A percentile compares a stretch with the other conserved stretches of the same genome.
Evolutionary conservation across 345 rosid species (phyloP).

Genomic region (Pugionium cornutum): DNA sequence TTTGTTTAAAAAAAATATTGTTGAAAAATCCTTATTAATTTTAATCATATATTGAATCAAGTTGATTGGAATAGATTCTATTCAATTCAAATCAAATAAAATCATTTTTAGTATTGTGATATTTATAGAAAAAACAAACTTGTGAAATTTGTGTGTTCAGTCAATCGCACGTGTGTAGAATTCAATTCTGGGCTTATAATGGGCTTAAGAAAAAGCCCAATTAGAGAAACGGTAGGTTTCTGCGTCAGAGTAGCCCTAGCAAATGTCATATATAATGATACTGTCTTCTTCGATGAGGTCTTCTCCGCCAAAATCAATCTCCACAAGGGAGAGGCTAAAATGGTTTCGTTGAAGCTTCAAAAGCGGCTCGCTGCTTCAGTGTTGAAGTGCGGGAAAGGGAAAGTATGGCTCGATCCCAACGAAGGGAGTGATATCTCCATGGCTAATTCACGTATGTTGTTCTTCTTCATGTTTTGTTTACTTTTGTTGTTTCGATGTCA

Average conservation of each 20-base stretch:
- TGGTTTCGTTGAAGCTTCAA: conserved; percentile 88
- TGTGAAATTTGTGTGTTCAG: no score
- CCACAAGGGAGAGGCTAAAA: conserved; percentile 37
- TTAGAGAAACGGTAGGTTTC: neutral
- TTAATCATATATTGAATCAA: no score
- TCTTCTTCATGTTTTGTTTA: neutral
- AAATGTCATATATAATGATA: conserved; percentile 19
- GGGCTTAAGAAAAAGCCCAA: conserved; percentile 7
- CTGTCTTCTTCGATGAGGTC: neutral
- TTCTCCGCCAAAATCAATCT: conserved; percentile 28
- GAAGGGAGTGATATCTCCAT: conserved; percentile 82
- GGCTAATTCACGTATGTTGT: conserved; percentile 86
- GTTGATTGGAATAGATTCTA: no score
- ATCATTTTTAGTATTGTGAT: no score
- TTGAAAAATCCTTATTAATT: no score
- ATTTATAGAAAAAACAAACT: no score
- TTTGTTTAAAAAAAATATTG: no score
- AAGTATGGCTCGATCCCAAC: conserved; percentile 94
- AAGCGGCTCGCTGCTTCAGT: conserved; percentile 83
- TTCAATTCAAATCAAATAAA: no score
- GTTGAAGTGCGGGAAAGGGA: conserved; percentile 74
- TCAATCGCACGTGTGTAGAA: no score
- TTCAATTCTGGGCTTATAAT: neutral
- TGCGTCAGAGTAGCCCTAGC: conserved; percentile 32
- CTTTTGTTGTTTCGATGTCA: no score